Base-by-base conservation (phyloP, 169 alveolate species). In the Cryptosporidium felis region DNA sequence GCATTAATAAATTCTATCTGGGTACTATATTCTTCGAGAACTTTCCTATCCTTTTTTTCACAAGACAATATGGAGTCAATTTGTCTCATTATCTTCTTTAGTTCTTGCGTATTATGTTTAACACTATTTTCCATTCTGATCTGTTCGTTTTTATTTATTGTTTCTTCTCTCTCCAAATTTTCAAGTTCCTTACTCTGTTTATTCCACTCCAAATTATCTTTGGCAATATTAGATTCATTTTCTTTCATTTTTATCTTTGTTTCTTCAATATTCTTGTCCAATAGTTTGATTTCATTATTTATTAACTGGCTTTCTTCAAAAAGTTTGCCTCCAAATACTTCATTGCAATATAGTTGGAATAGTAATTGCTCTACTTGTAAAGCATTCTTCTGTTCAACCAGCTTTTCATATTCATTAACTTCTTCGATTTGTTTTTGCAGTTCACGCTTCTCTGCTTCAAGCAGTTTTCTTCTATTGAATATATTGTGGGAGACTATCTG, bases 341-440 rank as follows among this genome's bases (percentile, higher is more conserved):
- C 85, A 53, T 74, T 74, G 40, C 85, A 49, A 34, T 53, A 74
- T 16, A 74, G 32, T 26, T 53, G 60, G 41, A 74, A 53, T 21
- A 74, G 59, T 3, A 18, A 36, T 12, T 26, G 59, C 41, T 74
- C 85, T n/a, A 58, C 10, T 36, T 32, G 12, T 23, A 3, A 0
- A 36, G 51, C 40, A 18, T 26, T 49, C 21, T 53, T 74, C 26
- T 53, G 58, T 1, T 56, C 59, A 1, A 5, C 12, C 26, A 74
- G 38, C 12, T 23, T 53, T 26, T 74, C 85, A 53, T 89, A 81
- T 28, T 66, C 67, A 34, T 58, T 61, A 8, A 82, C 90, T 38
- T 89, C 88, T 4, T 41, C 63, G 36, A 62, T 80, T 41, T 89
- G 89, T 28, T 82, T 67, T 36, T 85, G 85, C 26, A 82, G 80